Evolutionary conservation across 495 filamentous ascomycete genomes (phyloP).

Genomic region (Aspergillus campestris): DNA sequence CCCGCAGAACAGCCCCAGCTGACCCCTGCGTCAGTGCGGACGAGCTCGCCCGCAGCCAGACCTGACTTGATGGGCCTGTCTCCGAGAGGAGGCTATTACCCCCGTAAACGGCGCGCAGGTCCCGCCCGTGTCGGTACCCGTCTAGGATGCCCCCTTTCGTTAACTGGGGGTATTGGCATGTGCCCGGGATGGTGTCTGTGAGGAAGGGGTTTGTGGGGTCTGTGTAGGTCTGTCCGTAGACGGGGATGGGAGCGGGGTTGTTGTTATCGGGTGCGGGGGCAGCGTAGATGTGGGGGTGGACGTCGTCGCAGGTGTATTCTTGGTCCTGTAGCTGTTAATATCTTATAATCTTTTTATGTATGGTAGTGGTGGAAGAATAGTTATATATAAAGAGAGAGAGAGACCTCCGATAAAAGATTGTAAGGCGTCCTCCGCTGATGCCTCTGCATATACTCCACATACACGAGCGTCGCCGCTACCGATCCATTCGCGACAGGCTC

Average conservation of each 20-base stretch:
- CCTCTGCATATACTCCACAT: slow-evolving; percentile 36
- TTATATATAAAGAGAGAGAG: neutral
- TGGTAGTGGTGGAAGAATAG: neutral
- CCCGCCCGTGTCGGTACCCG: slow-evolving; percentile 34
- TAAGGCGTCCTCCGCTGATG: slow-evolving; percentile 36
- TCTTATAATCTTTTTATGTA: neutral
- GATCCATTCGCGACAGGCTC: slow-evolving; percentile 19
- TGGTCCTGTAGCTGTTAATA: slow-evolving; percentile 23
- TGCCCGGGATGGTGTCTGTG: slow-evolving; percentile 23
- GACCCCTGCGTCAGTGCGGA: slow-evolving; percentile 31
- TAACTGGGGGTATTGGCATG: slow-evolving; percentile 39
- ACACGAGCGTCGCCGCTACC: slow-evolving; percentile 25
- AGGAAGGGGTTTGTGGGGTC: slow-evolving; percentile 33
- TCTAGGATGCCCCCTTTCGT: slow-evolving; percentile 36
- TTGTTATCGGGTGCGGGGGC: slow-evolving; percentile 14
- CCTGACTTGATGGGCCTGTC: slow-evolving; percentile 13
- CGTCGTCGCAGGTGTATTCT: slow-evolving; percentile 32
- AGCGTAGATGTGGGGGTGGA: slow-evolving; percentile 32
- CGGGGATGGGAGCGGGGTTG: slow-evolving; percentile 19
- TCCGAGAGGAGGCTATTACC: slow-evolving; percentile 16
- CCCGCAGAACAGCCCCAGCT: slow-evolving; percentile 33
- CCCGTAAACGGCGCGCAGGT: slow-evolving; percentile 31
- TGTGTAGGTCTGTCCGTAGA: slow-evolving; percentile 35
- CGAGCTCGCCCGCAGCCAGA: slow-evolving; percentile 35
- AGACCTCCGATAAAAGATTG: slow-evolving; percentile 34